Conservation (phyloP, 768 basidiomycete species). For the Rhodotorula babjevae region DNA sequence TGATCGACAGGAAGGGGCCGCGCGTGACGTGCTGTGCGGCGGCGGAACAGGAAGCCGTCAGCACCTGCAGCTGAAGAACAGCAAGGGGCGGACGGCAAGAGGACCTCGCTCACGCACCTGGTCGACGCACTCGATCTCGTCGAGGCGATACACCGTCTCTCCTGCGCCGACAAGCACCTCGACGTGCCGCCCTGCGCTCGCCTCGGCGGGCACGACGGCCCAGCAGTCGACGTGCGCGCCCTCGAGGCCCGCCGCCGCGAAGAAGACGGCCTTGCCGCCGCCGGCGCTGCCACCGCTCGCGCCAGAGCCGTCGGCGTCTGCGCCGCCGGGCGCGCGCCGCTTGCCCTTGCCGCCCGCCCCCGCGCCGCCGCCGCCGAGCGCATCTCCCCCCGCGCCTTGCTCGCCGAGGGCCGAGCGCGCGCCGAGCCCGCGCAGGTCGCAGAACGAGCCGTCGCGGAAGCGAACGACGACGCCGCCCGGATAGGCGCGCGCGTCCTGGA, state of each 20-base stretch:
- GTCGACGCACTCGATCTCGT: constrained; percentile 81
- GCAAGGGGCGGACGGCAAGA: neutral
- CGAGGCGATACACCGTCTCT: constrained; percentile 70
- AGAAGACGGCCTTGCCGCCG: constrained; percentile 17
- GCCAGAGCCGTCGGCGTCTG: neutral
- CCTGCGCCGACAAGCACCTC: constrained; percentile 82
- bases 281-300: neutral
- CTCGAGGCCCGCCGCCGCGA: constrained; percentile 56
- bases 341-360: neutral
- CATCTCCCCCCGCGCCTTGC: no score
- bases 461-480: constrained; percentile 85
- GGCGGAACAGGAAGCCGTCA: no score
- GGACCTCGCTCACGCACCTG: constrained; percentile 48
- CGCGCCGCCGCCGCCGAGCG: no score
- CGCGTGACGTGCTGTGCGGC: constrained; percentile 62
- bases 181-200: constrained; percentile 80
- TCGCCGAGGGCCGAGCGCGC: neutral
- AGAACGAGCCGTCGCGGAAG: constrained; percentile 65
- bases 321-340: neutral
- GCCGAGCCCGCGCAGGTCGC: constrained; percentile 82
- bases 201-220: constrained; percentile 78
- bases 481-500: constrained; percentile 79
- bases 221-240: constrained; percentile 65
- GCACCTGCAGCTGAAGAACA: neutral
- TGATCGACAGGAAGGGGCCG: constrained; percentile 81